Evolutionary conservation across 2,329 filamentous ascomycete genomes (phyloP).

Genomic region (Fusarium zealandicum): DNA sequence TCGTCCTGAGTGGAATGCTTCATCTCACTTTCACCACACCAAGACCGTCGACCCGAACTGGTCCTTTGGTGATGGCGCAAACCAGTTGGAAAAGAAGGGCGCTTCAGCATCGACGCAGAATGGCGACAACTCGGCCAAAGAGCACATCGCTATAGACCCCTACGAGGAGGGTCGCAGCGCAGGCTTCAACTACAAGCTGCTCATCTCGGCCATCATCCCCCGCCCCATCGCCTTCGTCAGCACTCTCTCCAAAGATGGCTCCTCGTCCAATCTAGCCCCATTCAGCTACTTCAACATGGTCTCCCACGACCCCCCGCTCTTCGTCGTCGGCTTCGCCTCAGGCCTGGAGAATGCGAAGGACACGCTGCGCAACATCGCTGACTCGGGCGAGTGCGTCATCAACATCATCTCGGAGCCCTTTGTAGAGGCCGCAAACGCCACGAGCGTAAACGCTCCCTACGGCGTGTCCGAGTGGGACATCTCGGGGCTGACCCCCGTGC

Average conservation of each 20-base stretch:
- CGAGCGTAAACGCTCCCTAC: constrained; percentile 78
- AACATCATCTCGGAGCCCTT: constrained; percentile 89
- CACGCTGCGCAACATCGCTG: constrained; percentile 75
- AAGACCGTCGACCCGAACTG: constrained; percentile 71
- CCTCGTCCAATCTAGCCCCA: constrained; percentile 76
- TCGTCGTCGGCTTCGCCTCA: constrained; percentile 65
- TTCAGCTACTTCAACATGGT: constrained; percentile 88
- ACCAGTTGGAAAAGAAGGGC: constrained; percentile 51
- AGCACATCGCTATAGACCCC: constrained; percentile 83
- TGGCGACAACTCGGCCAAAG: constrained; percentile 35
- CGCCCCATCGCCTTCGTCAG: constrained; percentile 77
- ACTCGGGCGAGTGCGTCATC: constrained; percentile 78
- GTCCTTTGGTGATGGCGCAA: constrained; percentile 71
- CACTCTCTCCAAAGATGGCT: constrained; percentile 65
- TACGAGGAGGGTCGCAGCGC: constrained; percentile 72
- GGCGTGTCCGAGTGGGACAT: constrained; percentile 82
- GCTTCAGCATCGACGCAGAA: background rate
- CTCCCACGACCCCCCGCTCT: constrained; percentile 85
- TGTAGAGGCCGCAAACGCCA: constrained; percentile 86
- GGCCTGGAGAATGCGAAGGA: constrained; percentile 71
- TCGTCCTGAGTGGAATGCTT: constrained; percentile 66
- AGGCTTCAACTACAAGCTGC: constrained; percentile 85
- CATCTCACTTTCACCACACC: constrained; percentile 60
- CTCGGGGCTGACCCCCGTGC: constrained; percentile 75
- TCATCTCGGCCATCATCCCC: constrained; percentile 84